phyloP scores from a whole-genome alignment of 2,329 filamentous ascomycete genomes.

The Fusarium xylarioides region DNA sequence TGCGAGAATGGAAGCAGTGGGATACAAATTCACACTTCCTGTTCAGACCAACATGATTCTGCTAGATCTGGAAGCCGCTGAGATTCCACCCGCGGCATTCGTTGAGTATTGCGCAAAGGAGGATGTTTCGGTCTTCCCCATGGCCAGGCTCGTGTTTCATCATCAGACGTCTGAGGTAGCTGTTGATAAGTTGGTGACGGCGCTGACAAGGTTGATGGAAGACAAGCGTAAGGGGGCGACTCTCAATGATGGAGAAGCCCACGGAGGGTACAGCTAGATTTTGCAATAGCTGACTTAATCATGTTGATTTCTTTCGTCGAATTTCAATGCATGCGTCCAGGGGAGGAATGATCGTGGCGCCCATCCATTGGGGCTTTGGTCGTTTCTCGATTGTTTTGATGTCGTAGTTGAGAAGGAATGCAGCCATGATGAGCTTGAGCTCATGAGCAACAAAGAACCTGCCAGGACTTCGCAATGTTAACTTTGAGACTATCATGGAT shows the following conservation, averaged over 20 bases:
- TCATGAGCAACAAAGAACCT: constrained; percentile 66
- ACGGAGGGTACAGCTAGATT: constrained; percentile 21
- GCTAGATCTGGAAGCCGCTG: constrained; percentile 30
- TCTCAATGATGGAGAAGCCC: constrained; percentile 3
- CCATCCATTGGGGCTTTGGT: constrained; percentile 56
- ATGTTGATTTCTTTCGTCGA: constrained; percentile 17
- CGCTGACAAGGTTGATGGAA: constrained; percentile 22
- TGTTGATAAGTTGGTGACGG: constrained; percentile 15
- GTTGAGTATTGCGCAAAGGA: constrained; percentile 29
- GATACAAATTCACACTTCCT: constrained; percentile 38
- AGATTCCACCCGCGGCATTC: constrained; percentile 34
- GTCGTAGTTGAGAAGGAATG: constrained; percentile 63
- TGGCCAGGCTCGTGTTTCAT: constrained; percentile 31
- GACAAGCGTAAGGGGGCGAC: constrained; percentile 11
- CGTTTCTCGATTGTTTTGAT: constrained; percentile 52
- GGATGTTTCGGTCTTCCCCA: constrained; percentile 19
- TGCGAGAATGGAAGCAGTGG: constrained; percentile 7
- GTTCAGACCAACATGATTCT: constrained; percentile 44
- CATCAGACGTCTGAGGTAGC: constrained; percentile 31
- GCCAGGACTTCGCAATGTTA: constrained; percentile 51
- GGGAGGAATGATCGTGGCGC: constrained; percentile 51
- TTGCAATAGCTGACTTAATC: background rate
- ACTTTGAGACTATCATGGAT: too few species aligned
- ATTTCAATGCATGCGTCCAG: constrained; percentile 42
- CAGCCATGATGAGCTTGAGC: constrained; percentile 63